Base-by-base conservation (phyloP, 441 rosid genomes). In the Cnidoscolus chayamansa region DNA sequence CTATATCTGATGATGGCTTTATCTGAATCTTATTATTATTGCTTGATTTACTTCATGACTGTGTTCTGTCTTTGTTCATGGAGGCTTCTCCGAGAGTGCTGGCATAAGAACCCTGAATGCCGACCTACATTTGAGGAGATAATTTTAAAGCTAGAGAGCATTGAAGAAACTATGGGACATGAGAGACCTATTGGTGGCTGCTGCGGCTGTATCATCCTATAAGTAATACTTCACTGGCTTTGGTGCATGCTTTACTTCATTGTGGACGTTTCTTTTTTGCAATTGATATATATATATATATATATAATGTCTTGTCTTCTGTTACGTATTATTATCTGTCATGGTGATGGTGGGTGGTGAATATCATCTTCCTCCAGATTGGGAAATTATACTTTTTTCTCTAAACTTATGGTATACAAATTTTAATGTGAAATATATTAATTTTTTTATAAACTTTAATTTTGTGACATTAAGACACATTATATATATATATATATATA, bases 61-160 rank as follows among this genome's bases (percentile, higher is more conserved):
- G 43, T 56, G 17, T 20, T 64, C 66, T 66, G 48, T 25, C n/a
- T 57, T 5, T 15, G 63, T 69, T 68, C 16, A 74, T 66, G 37
- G 74, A 88, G 92, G 81, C 89, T 88, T 75, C 86, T 88, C 32
- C 76, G 73, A 70, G 87, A 81, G n/a, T 88, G 90, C 68, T 88
- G 92, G 90, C 92, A 88, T 70, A 88, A 80, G 76, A 85, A 84
- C 68, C 87, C 87, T 45, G 90, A 86, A 66, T 78, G 86, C 70
- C 76, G 92, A 69, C 90, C 92, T 1, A 84, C 87, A 13, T 86
- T 88, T 43, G 89, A 80, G 75, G 87, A 84, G 76, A 88, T 88
- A 78, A 88, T 88, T 63, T 45, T 43, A 19, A 70, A 79, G 73
- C 83, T 88, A 71, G 90, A 88, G 84, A 15, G 3, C 7, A 82